Base-by-base conservation (phyloP, 805 yeast species). In the Candida hispaniensis region DNA sequence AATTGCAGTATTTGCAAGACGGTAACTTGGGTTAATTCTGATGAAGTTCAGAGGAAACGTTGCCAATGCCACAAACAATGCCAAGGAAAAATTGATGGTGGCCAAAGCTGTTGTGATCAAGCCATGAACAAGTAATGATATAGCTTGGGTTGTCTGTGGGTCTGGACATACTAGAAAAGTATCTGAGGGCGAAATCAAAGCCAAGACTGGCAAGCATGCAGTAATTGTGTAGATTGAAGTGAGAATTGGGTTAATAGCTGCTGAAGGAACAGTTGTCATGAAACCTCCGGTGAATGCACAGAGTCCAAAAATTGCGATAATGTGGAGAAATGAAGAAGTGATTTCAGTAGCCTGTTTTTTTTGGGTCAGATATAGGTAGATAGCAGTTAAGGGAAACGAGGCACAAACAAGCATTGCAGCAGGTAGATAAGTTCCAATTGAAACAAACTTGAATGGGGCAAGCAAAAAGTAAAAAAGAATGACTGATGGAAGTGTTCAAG, bases 401-500 rank as follows among this genome's bases (percentile, higher is more conserved):
- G 71, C 66, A 1, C 91, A 79, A 4, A 79, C 56, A 5, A 80
- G 59, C 30, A 78, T 75, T 0, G 93, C 94, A 3, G 88, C 64
- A 1, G 97, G 97, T 34, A 91, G 60, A 52, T 88, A 91, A 12
- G 93, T 82, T 4, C 94, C 96, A 44, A 91, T 86, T 4, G 95
- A 82, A 11, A 91, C 94, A 60, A 91, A 91, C 40, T 68, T 56
- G 39, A 67, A 61, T 14, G 96, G 93, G 0, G 82, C 71, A 32
- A 91, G 56, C 58, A 91, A 54, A 45, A 88, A 65, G 59, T 88
- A 91, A 52, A 86, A 64, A 91, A 91, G 50, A 85, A 91, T 1
- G 95, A 82, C 58, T 91, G 99, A 57, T 91, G 99, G 58, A 88
- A 88, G 54, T 88, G 93, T 55, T 91, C 99, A 22, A 88, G 63